A percentile compares a stretch with the other conserved stretches of the same genome.
phyloP scores from a whole-genome alignment of 2,329 filamentous ascomycete species.

The Ilyonectria sp. region DNA sequence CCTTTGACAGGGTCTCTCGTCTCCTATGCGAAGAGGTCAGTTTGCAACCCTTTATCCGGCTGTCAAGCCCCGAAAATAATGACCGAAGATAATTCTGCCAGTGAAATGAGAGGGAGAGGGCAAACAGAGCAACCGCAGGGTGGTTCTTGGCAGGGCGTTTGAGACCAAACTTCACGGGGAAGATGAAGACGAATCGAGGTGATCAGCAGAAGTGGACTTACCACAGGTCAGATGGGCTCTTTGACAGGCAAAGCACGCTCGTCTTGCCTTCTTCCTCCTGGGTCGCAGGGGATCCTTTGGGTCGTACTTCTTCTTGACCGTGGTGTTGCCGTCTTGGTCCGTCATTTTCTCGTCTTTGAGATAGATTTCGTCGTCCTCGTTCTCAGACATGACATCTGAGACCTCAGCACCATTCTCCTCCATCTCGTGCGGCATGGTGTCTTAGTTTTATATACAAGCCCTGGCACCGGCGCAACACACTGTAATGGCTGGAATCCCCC shows the following conservation, averaged over 20 bases:
- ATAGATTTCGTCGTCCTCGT: slow-evolving; percentile 67
- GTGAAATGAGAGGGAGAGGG: not conserved
- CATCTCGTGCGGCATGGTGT: slow-evolving; percentile 70
- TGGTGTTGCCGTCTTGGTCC: slow-evolving; percentile 64
- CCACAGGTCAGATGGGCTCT: slow-evolving; percentile 97
- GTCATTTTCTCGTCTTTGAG: slow-evolving; percentile 65
- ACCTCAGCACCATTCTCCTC: slow-evolving; percentile 68
- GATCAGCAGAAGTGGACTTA: slow-evolving; percentile 69
- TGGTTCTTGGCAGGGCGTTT: not conserved
- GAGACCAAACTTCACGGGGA: slow-evolving; percentile 36
- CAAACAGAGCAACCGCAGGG: slow-evolving; percentile 3
- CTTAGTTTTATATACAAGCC: slow-evolving; percentile 64
- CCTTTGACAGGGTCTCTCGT: slow-evolving; percentile 93
- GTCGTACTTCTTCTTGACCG: slow-evolving; percentile 78
- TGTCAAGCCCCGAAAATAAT: slow-evolving; percentile 20
- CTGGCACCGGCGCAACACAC: slow-evolving; percentile 36
- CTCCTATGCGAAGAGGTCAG: slow-evolving; percentile 71
- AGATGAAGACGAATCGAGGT: slow-evolving; percentile 8
- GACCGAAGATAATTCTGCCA: slow-evolving; percentile 6
- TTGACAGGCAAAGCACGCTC: slow-evolving; percentile 97
- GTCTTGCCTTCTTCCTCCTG: slow-evolving; percentile 93
- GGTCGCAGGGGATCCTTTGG: slow-evolving; percentile 93
- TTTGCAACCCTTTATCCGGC: slow-evolving; percentile 23
- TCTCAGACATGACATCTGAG: slow-evolving; percentile 73
- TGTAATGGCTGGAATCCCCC: slow-evolving; percentile 41